Conservation (phyloP, 2,329 filamentous ascomycete genomes). For the Biscogniauxia sp. region DNA sequence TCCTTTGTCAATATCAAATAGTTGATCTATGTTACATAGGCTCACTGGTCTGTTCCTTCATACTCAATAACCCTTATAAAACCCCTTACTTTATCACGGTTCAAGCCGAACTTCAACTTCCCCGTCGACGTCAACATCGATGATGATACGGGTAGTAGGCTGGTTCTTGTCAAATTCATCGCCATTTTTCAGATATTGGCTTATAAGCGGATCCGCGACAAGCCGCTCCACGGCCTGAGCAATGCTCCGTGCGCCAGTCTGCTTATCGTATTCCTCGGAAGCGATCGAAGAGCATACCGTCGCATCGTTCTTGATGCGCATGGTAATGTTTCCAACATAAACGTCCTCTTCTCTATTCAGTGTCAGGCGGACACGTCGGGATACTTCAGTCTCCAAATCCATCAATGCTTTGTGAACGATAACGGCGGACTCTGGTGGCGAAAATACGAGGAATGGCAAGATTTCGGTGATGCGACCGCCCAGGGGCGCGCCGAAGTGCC, state of each 20-base stretch:
- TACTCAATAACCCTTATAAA: not conserved
- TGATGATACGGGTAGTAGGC: slow-evolving; percentile 2
- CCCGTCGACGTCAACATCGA: slow-evolving; percentile 10
- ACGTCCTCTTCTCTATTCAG: slow-evolving; percentile 12
- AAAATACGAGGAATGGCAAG: slow-evolving; percentile 18
- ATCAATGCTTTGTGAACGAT: slow-evolving; percentile 7
- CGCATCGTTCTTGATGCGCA: slow-evolving; percentile 14
- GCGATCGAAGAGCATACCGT: slow-evolving; percentile 12
- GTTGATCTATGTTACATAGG: too few relatives aligned
- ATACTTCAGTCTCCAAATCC: slow-evolving; percentile 7
- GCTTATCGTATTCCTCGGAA: slow-evolving; percentile 13
- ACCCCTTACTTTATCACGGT: not conserved
- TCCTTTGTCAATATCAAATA: too few relatives aligned
- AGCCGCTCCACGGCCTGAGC: slow-evolving; percentile 6
- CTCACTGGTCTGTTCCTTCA: too few relatives aligned
- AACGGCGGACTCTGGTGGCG: slow-evolving; percentile 11
- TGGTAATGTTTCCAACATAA: slow-evolving; percentile 15
- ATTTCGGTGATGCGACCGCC: slow-evolving; percentile 17
- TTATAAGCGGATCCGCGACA: slow-evolving; percentile 8
- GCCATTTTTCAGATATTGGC: slow-evolving; percentile 10
- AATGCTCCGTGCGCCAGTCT: slow-evolving; percentile 18
- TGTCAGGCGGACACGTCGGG: slow-evolving; percentile 3
- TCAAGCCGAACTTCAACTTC: slow-evolving; percentile 13
- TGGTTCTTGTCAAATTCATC: slow-evolving; percentile 15
- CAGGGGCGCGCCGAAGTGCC: slow-evolving; percentile 14